phyloP scores from a whole-genome alignment of 305 asterid genomes.

The Ruellia speciosa region DNA sequence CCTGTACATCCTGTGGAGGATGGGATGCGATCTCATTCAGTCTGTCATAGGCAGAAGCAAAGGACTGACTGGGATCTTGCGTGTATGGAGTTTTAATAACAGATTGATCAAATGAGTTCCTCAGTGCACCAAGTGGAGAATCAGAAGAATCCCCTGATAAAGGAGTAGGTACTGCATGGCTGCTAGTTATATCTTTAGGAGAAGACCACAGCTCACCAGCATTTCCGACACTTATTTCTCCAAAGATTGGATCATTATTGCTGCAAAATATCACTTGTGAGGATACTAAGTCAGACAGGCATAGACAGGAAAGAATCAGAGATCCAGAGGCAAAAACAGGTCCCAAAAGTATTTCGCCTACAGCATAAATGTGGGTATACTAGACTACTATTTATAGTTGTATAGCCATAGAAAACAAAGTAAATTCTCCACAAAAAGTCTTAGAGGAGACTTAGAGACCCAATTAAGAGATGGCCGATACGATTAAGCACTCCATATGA shows the following conservation, averaged over 20 bases:
- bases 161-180: conserved; percentile 35
- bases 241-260: conserved; percentile 58
- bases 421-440: not conserved
- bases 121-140: conserved; percentile 33
- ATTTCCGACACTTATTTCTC: conserved; percentile 42
- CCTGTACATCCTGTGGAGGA: conserved; percentile 40
- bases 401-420: not conserved
- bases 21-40: conserved; percentile 32
- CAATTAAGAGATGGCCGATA: too few species aligned
- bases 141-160: conserved; percentile 52
- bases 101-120: conserved; percentile 30
- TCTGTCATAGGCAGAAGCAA: conserved; percentile 32
- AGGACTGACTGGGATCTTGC: conserved; percentile 44
- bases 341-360: not conserved
- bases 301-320: conserved; percentile 23
- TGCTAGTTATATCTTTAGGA: conserved; percentile 49
- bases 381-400: not conserved
- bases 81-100: conserved; percentile 38
- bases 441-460: not conserved
- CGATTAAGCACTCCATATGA: too few species aligned
- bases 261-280: conserved; percentile 78
- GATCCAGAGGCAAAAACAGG: not conserved
- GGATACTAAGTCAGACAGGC: conserved; percentile 53
- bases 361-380: not conserved
- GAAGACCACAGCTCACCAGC: conserved; percentile 71